A percentile compares a stretch with the other conserved stretches of the same genome.
These are phyloP conservation scores for Cystobasidium sp. DNA, from an alignment of 1,284 basidiomycete genomes.

Conservation along the genomic window DNA sequence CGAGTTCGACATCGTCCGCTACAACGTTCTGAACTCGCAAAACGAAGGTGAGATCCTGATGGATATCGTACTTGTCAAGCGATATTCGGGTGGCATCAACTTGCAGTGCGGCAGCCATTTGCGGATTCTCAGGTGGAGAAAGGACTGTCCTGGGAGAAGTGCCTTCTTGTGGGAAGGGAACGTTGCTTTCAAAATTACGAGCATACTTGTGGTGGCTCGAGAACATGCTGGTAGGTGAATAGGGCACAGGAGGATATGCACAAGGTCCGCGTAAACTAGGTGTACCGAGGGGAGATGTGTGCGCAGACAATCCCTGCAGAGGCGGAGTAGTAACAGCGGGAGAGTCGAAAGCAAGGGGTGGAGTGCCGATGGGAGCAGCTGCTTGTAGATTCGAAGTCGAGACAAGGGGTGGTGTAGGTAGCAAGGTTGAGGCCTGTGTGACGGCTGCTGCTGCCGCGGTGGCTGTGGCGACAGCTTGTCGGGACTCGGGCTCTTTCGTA, in stretches of 20 bases:
- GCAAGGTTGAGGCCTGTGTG: no score
- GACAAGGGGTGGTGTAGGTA: no score
- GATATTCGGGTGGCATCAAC: background rate
- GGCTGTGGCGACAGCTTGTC: background rate
- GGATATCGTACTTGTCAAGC: background rate
- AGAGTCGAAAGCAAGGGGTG: no score
- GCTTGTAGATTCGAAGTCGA: no score
- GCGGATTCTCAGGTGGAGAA: background rate
- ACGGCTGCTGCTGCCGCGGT: background rate
- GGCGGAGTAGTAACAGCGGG: no score
- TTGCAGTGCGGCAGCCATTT: background rate
- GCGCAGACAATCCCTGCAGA: no score
- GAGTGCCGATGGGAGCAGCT: no score
- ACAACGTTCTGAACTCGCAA: background rate
- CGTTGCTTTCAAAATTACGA: background rate
- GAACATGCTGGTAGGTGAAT: background rate
- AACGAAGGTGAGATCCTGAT: conserved; percentile 2
- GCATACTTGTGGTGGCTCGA: background rate
- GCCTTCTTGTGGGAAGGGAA: background rate
- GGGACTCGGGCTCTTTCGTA: background rate
- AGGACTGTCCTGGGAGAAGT: background rate
- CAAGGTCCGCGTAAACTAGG: no score
- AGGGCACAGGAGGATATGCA: background rate
- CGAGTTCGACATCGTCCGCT: background rate
- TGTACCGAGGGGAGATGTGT: no score